A percentile compares a stretch with the other conserved stretches of the same genome.
Conservation (phyloP, 2,329 filamentous ascomycete genomes). For the Sporothrix protearum region DNA sequence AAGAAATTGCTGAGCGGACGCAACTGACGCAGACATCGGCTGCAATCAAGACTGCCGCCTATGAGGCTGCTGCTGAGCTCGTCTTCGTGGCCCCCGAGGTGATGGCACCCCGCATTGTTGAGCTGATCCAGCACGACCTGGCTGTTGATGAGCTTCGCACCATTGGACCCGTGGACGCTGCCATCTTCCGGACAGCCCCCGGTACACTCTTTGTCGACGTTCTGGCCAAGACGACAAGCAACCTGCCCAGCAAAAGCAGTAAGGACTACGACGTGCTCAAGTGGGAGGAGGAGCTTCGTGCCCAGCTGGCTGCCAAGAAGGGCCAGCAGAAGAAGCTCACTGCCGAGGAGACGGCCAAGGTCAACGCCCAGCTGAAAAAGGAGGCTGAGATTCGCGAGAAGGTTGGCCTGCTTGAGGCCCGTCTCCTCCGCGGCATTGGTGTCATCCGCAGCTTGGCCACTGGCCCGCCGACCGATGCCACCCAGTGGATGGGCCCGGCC, state of each 20-base stretch:
- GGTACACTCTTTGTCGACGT: conserved; percentile 88
- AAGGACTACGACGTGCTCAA: conserved; percentile 96
- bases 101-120: conserved; percentile 71
- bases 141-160: conserved; percentile 64
- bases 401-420: conserved; percentile 66
- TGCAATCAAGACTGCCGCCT: conserved; percentile 65
- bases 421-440: conserved; percentile 76
- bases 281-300: conserved; percentile 90
- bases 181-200: conserved; percentile 87
- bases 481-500: conserved; percentile 81
- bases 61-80: conserved; percentile 80
- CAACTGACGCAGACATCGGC: conserved; percentile 47
- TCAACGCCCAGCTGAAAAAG: conserved; percentile 85
- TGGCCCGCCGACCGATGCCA: conserved; percentile 84
- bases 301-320: conserved; percentile 88
- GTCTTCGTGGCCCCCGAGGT: conserved; percentile 87
- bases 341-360: conserved; percentile 81
- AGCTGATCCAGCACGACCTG: conserved; percentile 71
- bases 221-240: conserved; percentile 72
- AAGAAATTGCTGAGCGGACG: conserved; percentile 58
- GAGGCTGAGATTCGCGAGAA: conserved; percentile 73
- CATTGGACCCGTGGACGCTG: conserved; percentile 82
- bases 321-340: conserved; percentile 88
- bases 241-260: conserved; percentile 76
- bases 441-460: conserved; percentile 78